Base-by-base conservation (phyloP, 306 rosid species). In the Vigna mungo region DNA sequence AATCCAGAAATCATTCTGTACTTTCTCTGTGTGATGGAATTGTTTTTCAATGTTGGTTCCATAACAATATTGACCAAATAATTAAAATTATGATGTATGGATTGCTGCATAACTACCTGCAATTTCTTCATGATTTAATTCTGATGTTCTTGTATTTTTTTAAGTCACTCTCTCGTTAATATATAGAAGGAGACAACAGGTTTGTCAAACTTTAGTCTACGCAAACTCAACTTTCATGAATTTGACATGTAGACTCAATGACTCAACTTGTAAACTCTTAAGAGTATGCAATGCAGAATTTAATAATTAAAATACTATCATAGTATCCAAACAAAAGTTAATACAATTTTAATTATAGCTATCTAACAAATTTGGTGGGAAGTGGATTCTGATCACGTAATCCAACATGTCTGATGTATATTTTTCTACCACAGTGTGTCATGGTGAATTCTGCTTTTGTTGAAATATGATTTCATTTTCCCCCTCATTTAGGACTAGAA, bases 401-500 rank as follows among this genome's bases (percentile, higher is more conserved):
- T 23, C 32, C 27, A 55, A 34, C 66, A 37, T 18, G 64, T 71
- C 58, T 56, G 76, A 72, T 10, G 68, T 56, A 32, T 60, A 41
- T 66, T 59, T 12, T 32, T 30, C 64, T 74, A 55, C 92, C 39
- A 41, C 23, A 9, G 15, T 39, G 27, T 66, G 68, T 47, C 25
- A 15, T 20, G 7, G 16, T 14, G 16, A 7, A 74, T 47, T 54
- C 34, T 70, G 64, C 51, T 70, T 59, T 63, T 47, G 36, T 15
- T 13, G 6, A n/a, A 77, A 81, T 74, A 44, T 78, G 17, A 69
- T 51, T 51, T 66, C 25, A 11, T 20, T 32, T 11, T 1, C 16
- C 16, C 11, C 20, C 21, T 32, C 47, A 76, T 76, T 7, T 79
- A 95, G 99, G 99, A 69, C 85, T 91, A 81, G 99, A 91, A 84